Base-by-base conservation (phyloP, 768 basidiomycete species). In the Leccinum disarticulatum region DNA sequence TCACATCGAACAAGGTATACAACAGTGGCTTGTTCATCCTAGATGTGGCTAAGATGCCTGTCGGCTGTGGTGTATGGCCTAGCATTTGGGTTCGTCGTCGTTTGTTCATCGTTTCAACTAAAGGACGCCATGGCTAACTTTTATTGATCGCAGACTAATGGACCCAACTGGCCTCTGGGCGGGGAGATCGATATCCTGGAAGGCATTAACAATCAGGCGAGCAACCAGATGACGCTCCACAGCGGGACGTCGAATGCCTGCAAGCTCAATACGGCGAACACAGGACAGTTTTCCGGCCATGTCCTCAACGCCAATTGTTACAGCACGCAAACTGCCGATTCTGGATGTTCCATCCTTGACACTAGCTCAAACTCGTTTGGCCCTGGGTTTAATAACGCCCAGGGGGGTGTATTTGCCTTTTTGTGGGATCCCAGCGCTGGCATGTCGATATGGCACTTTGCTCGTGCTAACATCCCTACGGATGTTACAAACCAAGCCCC, bases 161-260 rank as follows among this genome's bases (percentile, higher is more conserved):
- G 85, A 7, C 80, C 81, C 0, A 69, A 80, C 52, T 87, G 84
- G 85, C 84, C 84, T 3, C 8, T 31, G 22, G 73, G 59, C 27
- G 85, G 84, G 61, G 88, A 91, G 72, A 86, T 90, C 57, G 91
- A 92, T 65, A 82, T 90, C 53, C 70, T 91, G 10, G 91, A 93
- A 69, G 87, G 88, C 14, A 83, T 91, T 57, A 81, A 91, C 64
- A 65, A 80, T 27, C 79, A 82, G 66, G 57, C 73, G 3, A 72
- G 75, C 25, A 90, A 92, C 62, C 87, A 85, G 59, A 82, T 83
- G 70, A 84, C 88, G 1, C 75, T 90, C 9, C 90, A 91, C 70
- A 86, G 83, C 10, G 74, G 79, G 4, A 66, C 71, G 3, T 77
- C 75, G 33, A 76, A 80, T 1, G 1, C 68, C 73, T 56, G 74